Conservation (phyloP, 2,329 filamentous ascomycete genomes). For the Paraconiothyrium sp. region DNA sequence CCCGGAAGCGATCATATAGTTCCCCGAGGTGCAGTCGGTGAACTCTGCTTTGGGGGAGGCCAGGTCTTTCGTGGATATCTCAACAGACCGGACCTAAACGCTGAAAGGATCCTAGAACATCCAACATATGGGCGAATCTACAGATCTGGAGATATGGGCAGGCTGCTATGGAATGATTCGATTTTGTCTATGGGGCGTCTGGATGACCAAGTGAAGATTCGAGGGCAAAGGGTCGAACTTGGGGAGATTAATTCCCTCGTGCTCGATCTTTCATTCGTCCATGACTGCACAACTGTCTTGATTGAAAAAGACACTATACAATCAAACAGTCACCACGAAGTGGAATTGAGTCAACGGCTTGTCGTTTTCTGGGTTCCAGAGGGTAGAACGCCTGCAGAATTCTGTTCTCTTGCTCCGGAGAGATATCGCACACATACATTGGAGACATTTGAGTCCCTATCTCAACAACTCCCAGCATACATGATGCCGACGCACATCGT, state of each 20-base stretch:
- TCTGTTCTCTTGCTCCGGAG: slow-evolving; percentile 53
- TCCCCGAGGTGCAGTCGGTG: slow-evolving; percentile 77
- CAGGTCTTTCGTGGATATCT: slow-evolving; percentile 82
- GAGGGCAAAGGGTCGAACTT: slow-evolving; percentile 82
- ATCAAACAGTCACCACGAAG: slow-evolving; percentile 4
- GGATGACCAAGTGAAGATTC: slow-evolving; percentile 83
- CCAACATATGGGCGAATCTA: slow-evolving; percentile 77
- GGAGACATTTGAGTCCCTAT: slow-evolving; percentile 65
- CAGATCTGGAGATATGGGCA: slow-evolving; percentile 82
- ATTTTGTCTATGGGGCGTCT: slow-evolving; percentile 76
- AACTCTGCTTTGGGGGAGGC: slow-evolving; percentile 86
- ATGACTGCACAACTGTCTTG: slow-evolving; percentile 72
- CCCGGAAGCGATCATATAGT: slow-evolving; percentile 54
- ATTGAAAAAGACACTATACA: slow-evolving; percentile 48
- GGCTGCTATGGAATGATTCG: slow-evolving; percentile 79
- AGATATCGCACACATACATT: slow-evolving; percentile 33
- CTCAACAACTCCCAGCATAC: slow-evolving; percentile 71
- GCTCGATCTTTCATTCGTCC: slow-evolving; percentile 60
- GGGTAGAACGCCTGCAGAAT: slow-evolving; percentile 30
- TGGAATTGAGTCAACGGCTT: slow-evolving; percentile 61
- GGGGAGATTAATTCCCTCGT: slow-evolving; percentile 76
- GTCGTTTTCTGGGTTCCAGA: slow-evolving; percentile 74
- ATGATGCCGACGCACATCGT: slow-evolving; percentile 82
- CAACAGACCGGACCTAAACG: slow-evolving; percentile 69
- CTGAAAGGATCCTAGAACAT: slow-evolving; percentile 74